Percentiles rank a stretch among this genome's conserved stretches.
phyloP scores from a whole-genome alignment of 257 asterid species.

The Echites panduratus region DNA sequence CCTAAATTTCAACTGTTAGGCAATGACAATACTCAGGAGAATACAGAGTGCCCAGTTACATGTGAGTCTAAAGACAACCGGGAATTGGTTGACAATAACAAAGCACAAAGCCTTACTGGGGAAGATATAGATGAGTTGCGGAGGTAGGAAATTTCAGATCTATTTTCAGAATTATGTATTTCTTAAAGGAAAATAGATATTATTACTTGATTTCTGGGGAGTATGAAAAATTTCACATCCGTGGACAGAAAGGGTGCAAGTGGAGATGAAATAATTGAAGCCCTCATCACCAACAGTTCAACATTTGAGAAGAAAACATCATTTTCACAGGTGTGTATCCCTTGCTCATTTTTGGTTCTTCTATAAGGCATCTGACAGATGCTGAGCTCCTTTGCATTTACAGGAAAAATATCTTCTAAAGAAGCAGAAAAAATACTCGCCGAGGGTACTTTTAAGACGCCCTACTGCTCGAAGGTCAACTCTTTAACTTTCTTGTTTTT shows the following conservation, averaged over 20 bases:
- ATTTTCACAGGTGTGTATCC: constrained; percentile 67
- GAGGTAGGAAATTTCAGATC: constrained; percentile 37
- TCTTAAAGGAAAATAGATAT: neutral
- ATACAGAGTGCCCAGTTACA: constrained; percentile 26
- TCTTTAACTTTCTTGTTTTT: constrained; percentile 5
- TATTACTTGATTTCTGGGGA: neutral
- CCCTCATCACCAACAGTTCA: constrained; percentile 85
- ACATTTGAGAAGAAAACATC: constrained; percentile 92
- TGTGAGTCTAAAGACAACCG: constrained; percentile 78
- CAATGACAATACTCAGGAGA: constrained; percentile 33
- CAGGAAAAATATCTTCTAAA: constrained; percentile 94
- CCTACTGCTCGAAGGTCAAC: constrained; percentile 80
- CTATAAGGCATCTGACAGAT: constrained; percentile 9
- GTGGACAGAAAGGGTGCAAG: constrained; percentile 62
- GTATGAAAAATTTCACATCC: neutral
- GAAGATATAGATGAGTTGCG: constrained; percentile 80
- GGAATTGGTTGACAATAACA: constrained; percentile 74
- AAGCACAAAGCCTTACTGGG: constrained; percentile 79
- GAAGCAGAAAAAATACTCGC: constrained; percentile 96
- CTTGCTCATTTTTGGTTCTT: neutral
- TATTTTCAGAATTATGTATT: neutral
- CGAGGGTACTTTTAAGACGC: constrained; percentile 82
- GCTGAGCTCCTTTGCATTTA: constrained; percentile 23
- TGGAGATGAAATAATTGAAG: constrained; percentile 83
- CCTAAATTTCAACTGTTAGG: constrained; percentile 34